These are phyloP conservation scores for Colletotrichum caudatum DNA, from an alignment of 2,329 filamentous ascomycete species.

Conservation along the genomic window DNA sequence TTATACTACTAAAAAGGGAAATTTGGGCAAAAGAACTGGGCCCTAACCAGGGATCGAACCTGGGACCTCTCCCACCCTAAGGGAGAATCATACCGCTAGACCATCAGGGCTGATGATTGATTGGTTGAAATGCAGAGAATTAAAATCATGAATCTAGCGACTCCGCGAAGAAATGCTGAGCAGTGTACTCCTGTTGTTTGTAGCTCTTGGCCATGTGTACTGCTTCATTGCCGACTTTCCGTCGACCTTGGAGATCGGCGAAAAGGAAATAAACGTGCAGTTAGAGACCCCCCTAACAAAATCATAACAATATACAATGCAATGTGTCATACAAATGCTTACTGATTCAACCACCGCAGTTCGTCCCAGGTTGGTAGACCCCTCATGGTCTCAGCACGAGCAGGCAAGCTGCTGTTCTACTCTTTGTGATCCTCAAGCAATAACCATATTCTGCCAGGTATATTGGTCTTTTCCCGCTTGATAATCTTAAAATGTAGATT, in stretches of 20 bases:
- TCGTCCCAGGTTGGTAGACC: conserved; percentile 54
- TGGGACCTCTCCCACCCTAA: conserved; percentile 40
- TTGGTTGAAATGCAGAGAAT: too few species aligned
- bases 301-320: background rate
- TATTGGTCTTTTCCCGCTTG: conserved; percentile 33
- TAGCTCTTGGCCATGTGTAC: conserved; percentile 50
- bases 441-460: conserved; percentile 31
- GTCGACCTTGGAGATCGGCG: conserved; percentile 58
- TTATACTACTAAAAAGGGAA: too few species aligned
- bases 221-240: conserved; percentile 55
- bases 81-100: conserved; percentile 40
- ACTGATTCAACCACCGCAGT: conserved; percentile 52
- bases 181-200: too few species aligned
- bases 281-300: conserved; percentile 54
- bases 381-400: conserved; percentile 41
- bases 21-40: background rate
- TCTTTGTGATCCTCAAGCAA: conserved; percentile 40
- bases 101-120: conserved; percentile 19
- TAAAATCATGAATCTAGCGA: too few species aligned
- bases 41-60: conserved; percentile 37
- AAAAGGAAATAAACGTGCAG: conserved; percentile 58
- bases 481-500: conserved; percentile 40
- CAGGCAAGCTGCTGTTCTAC: conserved; percentile 49
- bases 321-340: background rate
- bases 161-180: too few species aligned